A percentile compares a stretch with the other conserved stretches of the same genome.
Evolutionary conservation across 352 stramenopile species (phyloP).

Genomic region (Globisporangium spiculum): DNA sequence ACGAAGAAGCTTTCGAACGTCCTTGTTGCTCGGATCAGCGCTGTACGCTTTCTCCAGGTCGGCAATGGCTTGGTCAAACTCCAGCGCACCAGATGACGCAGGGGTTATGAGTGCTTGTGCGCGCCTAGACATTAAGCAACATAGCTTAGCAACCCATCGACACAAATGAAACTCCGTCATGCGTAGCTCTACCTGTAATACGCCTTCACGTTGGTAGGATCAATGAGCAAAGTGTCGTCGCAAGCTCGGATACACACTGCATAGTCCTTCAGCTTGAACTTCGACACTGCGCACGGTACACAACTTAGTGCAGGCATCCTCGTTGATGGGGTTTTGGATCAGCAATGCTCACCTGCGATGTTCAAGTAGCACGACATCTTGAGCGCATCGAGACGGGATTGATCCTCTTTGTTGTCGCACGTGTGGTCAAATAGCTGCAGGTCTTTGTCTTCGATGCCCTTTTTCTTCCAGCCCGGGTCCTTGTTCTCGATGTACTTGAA

Average conservation of each 20-base stretch:
- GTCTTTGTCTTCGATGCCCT: constrained; percentile 81
- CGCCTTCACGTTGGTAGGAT: constrained; percentile 70
- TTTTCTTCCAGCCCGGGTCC: constrained; percentile 83
- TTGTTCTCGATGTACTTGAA: constrained; percentile 84
- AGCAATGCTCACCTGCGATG: constrained; percentile 39
- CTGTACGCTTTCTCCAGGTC: constrained; percentile 69
- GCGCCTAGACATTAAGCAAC: constrained; percentile 29
- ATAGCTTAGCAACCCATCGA: background rate
- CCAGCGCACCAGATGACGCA: constrained; percentile 64
- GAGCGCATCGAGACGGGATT: constrained; percentile 44
- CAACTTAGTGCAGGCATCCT: constrained; percentile 3
- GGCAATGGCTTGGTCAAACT: constrained; percentile 72
- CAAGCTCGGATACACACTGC: constrained; percentile 57
- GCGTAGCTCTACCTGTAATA: constrained; percentile 46
- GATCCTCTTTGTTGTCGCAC: constrained; percentile 41
- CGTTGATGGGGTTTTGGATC: background rate
- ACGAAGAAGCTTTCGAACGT: constrained; percentile 62
- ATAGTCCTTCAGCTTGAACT: constrained; percentile 79
- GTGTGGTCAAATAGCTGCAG: constrained; percentile 57
- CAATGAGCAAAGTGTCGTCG: constrained; percentile 62
- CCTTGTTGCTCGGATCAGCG: constrained; percentile 56
- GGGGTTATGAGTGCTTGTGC: constrained; percentile 75
- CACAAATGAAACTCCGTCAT: background rate
- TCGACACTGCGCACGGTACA: constrained; percentile 39
- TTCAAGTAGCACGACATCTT: constrained; percentile 80